phyloP scores from a whole-genome alignment of 352 stramenopile species.

The Globisporangium solare region DNA sequence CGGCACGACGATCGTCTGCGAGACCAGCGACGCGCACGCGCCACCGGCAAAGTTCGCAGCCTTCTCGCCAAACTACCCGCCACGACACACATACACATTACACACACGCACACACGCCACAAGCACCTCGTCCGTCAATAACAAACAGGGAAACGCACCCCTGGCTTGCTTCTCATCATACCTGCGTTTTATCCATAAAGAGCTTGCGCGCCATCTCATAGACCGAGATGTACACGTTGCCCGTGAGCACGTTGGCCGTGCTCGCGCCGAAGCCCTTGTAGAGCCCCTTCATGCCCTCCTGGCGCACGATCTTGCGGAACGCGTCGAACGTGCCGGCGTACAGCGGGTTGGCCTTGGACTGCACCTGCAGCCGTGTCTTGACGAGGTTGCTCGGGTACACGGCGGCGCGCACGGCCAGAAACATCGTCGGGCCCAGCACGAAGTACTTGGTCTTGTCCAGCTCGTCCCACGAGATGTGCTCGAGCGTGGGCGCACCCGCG shows the following conservation, averaged over 20 bases:
- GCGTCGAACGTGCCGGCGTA: constrained; percentile 83
- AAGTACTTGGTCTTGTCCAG: constrained; percentile 88
- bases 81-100: background rate
- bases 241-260: constrained; percentile 79
- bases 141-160: background rate
- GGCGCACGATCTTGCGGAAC: constrained; percentile 75
- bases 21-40: constrained; percentile 72
- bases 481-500: constrained; percentile 20
- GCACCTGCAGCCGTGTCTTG: constrained; percentile 86
- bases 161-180: constrained; percentile 8
- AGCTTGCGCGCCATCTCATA: constrained; percentile 83
- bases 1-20: constrained; percentile 82
- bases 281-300: constrained; percentile 70
- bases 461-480: constrained; percentile 88
- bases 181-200: constrained; percentile 49
- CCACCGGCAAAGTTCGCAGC: constrained; percentile 73
- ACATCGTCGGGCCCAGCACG: constrained; percentile 76
- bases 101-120: no score
- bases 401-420: constrained; percentile 72
- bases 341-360: constrained; percentile 59
- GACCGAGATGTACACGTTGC: constrained; percentile 88
- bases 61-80: constrained; percentile 46
- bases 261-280: constrained; percentile 89
- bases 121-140: background rate
- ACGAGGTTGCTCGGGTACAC: constrained; percentile 88